Percentiles rank a stretch among this genome's conserved stretches.
phyloP scores from a whole-genome alignment of 352 stramenopile genomes.

The Phytopythium aichiense region DNA sequence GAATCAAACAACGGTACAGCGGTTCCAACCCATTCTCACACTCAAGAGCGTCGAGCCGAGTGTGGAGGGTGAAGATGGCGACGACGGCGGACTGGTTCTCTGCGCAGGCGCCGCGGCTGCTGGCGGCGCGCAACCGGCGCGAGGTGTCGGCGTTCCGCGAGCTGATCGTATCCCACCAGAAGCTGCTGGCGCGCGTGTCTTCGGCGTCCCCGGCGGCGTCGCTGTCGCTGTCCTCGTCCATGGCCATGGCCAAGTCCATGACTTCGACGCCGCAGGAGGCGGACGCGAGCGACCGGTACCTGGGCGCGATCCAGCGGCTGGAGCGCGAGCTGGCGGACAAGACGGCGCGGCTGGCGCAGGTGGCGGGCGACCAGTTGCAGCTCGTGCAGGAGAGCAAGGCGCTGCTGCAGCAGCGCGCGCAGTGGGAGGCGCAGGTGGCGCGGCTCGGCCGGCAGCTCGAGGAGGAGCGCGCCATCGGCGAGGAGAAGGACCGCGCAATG shows the following conservation, averaged over 20 bases:
- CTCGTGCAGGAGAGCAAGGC: constrained; percentile 74
- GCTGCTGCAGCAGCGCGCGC: constrained; percentile 55
- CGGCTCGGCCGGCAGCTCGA: constrained; percentile 54
- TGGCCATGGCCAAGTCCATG: not conserved
- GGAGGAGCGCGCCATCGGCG: constrained; percentile 56
- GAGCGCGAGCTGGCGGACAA: constrained; percentile 67
- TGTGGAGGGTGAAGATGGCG: not conserved
- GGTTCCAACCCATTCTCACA: no score
- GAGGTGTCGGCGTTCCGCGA: constrained; percentile 56
- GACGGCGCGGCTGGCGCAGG: constrained; percentile 50
- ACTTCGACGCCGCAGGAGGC: constrained; percentile 6
- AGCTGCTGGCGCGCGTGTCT: constrained; percentile 46
- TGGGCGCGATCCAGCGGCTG: constrained; percentile 60
- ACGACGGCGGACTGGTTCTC: constrained; percentile 21
- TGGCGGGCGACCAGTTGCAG: constrained; percentile 53
- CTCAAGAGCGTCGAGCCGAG: no score
- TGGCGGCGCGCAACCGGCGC: constrained; percentile 58
- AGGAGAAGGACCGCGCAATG: constrained; percentile 69
- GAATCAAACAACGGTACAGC: no score
- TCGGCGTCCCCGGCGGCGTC: constrained; percentile 8
- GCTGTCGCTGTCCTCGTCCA: constrained; percentile 12
- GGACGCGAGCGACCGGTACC: constrained; percentile 34
- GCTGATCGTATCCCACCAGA: constrained; percentile 63
- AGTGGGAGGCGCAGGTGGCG: constrained; percentile 51
- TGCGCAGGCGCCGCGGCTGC: constrained; percentile 36